These are phyloP conservation scores for Anthostomella pinea DNA, from an alignment of 2,329 filamentous ascomycete species.

Conservation along the genomic window DNA sequence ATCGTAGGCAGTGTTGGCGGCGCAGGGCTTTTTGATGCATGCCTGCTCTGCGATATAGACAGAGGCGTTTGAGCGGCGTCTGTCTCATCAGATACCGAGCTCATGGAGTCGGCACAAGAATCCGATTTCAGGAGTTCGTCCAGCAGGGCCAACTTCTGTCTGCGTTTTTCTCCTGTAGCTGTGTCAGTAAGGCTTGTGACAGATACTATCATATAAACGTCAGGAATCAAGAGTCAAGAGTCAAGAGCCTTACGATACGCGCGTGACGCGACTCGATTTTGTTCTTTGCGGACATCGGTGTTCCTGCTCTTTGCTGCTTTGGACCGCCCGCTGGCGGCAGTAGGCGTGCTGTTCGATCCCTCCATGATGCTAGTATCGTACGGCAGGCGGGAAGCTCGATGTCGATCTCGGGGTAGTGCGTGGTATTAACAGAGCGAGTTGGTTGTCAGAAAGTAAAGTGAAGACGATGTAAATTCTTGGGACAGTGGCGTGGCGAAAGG, in stretches of 20 bases:
- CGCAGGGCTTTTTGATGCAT: slow-evolving; percentile 25
- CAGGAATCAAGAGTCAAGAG: too few relatives aligned
- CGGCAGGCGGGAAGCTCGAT: neutral
- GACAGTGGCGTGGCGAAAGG: too few relatives aligned
- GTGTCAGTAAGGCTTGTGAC: slow-evolving; percentile 13
- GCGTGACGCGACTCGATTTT: slow-evolving; percentile 30
- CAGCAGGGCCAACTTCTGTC: slow-evolving; percentile 41
- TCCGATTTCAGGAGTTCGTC: slow-evolving; percentile 36
- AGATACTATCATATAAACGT: too few relatives aligned
- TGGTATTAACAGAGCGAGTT: too few relatives aligned
- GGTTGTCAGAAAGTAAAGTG: too few relatives aligned
- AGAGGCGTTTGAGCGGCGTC: slow-evolving; percentile 20
- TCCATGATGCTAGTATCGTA: slow-evolving; percentile 20
- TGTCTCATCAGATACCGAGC: slow-evolving; percentile 29
- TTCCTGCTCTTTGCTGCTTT: slow-evolving; percentile 26
- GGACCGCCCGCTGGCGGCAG: slow-evolving; percentile 12
- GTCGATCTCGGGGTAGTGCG: too few relatives aligned
- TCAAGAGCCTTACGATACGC: slow-evolving; percentile 36
- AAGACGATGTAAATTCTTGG: too few relatives aligned
- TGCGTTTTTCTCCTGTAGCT: slow-evolving; percentile 39
- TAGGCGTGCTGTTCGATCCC: slow-evolving; percentile 10
- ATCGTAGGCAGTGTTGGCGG: slow-evolving; percentile 14
- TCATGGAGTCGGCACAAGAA: slow-evolving; percentile 28
- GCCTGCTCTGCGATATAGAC: slow-evolving; percentile 16
- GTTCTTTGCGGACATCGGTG: slow-evolving; percentile 30